Percentiles rank a stretch among this genome's conserved stretches.
Conservation (phyloP, 1,284 basidiomycete species). For the Fomes fomentarius region DNA sequence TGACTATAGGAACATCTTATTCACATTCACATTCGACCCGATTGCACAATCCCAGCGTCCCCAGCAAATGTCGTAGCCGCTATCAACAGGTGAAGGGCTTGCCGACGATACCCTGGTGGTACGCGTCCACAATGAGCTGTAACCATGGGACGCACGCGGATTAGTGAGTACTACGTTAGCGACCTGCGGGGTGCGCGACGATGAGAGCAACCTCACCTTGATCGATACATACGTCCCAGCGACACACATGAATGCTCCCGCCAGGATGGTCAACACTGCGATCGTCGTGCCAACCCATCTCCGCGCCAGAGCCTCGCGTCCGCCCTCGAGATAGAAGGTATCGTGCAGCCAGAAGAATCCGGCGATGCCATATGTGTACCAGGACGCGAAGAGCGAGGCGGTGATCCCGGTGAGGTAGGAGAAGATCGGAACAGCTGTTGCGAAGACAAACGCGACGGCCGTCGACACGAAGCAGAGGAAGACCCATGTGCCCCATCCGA, state of each 20-base stretch:
- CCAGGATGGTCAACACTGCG: slow-evolving; percentile 47
- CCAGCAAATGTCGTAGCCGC: background rate
- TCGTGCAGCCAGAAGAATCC: slow-evolving; percentile 63
- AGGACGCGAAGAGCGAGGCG: slow-evolving; percentile 59
- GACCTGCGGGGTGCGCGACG: no score
- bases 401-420: slow-evolving; percentile 55
- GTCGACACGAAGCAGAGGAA: slow-evolving; percentile 46
- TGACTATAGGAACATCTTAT: no score
- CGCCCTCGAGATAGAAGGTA: slow-evolving; percentile 45
- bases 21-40: no score
- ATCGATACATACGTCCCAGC: slow-evolving; percentile 56
- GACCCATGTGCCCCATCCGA: slow-evolving; percentile 64
- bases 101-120: slow-evolving; percentile 46
- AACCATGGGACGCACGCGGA: background rate
- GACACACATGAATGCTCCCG: slow-evolving; percentile 57
- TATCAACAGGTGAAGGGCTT: slow-evolving; percentile 33
- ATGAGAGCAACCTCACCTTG: slow-evolving; percentile 38
- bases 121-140: slow-evolving; percentile 52
- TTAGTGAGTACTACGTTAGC: slow-evolving; percentile 1
- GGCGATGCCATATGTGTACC: slow-evolving; percentile 61
- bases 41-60: no score
- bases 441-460: slow-evolving; percentile 55
- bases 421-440: slow-evolving; percentile 58
- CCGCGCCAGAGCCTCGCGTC: slow-evolving; percentile 34
- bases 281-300: slow-evolving; percentile 39